These are phyloP conservation scores for Lipomyces yamanashiensis DNA, from an alignment of 805 yeast species.

Conservation along the genomic window DNA sequence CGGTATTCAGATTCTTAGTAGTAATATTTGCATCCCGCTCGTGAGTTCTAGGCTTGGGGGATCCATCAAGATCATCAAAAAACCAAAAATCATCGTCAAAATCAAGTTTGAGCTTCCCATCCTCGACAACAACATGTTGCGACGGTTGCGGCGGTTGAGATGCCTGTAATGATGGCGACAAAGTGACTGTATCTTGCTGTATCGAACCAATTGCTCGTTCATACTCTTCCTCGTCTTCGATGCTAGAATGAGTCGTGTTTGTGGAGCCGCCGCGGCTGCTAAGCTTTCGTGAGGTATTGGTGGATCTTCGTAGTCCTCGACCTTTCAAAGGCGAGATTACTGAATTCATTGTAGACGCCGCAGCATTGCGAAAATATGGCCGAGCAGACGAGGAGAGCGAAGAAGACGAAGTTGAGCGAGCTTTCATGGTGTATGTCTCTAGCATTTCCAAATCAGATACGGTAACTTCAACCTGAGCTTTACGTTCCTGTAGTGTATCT, in stretches of 20 bases:
- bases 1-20: background rate
- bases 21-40: background rate
- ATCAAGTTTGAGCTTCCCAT: conserved; percentile 23
- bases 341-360: conserved; percentile 2
- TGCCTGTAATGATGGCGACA: conserved; percentile 1
- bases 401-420: background rate
- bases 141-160: background rate
- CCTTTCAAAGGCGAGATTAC: conserved; percentile 9
- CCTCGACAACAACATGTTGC: conserved; percentile 20
- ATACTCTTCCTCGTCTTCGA: conserved; percentile 2
- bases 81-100: conserved; percentile 14
- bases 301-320: conserved; percentile 21
- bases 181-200: conserved; percentile 10
- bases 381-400: background rate
- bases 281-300: conserved; percentile 6
- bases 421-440: conserved; percentile 8
- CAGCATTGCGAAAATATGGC: background rate
- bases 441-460: conserved; percentile 23
- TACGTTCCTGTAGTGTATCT: conserved; percentile 21
- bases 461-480: conserved; percentile 14
- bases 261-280: background rate
- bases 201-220: conserved; percentile 3
- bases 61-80: conserved; percentile 3
- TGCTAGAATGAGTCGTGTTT: background rate
- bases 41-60: background rate